phyloP scores from a whole-genome alignment of 2,329 filamentous ascomycete genomes.

The Aciculosporium take region DNA sequence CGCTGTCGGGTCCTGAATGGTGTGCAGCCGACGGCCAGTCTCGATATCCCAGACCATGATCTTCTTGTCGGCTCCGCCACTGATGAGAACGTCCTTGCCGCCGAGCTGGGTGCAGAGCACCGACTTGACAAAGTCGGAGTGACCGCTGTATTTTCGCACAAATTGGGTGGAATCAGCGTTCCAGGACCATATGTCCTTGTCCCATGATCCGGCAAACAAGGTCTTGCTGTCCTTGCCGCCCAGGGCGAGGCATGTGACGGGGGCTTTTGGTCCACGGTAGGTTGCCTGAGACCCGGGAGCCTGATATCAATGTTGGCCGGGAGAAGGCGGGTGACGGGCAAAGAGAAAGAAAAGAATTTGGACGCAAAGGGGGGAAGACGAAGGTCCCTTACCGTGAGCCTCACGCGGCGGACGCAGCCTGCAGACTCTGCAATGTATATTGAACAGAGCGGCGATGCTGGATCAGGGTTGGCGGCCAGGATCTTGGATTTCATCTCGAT shows the following conservation, averaged over 20 bases:
- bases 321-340: background rate
- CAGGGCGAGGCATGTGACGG: slow-evolving; percentile 63
- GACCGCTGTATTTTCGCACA: slow-evolving; percentile 54
- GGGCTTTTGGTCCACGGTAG: slow-evolving; percentile 64
- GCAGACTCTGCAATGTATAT: slow-evolving; percentile 78
- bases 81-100: slow-evolving; percentile 51
- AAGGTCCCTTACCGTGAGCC: slow-evolving; percentile 5
- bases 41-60: slow-evolving; percentile 71
- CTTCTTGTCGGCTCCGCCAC: slow-evolving; percentile 64
- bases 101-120: slow-evolving; percentile 48
- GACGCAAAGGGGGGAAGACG: background rate
- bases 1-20: slow-evolving; percentile 57
- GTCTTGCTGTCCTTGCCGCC: slow-evolving; percentile 40
- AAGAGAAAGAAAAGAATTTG: background rate
- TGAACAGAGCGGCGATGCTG: slow-evolving; percentile 38
- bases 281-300: slow-evolving; percentile 20
- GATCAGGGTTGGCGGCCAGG: slow-evolving; percentile 57
- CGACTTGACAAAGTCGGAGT: slow-evolving; percentile 84
- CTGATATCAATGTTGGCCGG: slow-evolving; percentile 10
- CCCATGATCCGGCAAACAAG: slow-evolving; percentile 85
- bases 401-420: slow-evolving; percentile 60
- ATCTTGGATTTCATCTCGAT: slow-evolving; percentile 76
- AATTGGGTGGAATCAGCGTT: slow-evolving; percentile 42
- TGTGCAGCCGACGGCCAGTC: slow-evolving; percentile 55
- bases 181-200: slow-evolving; percentile 86